Conservation (phyloP, 106 monocot genomes). For the Gastrodia elata region DNA sequence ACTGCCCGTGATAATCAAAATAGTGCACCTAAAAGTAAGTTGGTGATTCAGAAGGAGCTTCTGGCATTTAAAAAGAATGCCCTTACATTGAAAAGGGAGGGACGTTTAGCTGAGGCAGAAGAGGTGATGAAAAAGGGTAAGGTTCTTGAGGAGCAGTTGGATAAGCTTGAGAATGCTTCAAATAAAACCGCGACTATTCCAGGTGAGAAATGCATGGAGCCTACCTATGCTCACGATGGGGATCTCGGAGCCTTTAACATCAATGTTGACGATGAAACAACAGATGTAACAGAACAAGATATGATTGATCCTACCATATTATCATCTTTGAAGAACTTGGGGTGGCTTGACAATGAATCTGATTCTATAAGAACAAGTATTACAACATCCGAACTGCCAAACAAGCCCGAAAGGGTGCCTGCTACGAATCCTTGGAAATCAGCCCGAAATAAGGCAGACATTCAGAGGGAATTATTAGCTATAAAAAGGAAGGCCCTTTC, state of each 20-base stretch:
- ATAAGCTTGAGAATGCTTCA: conserved; percentile 52
- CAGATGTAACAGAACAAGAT: conserved; percentile 85
- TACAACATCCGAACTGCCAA: conserved; percentile 11
- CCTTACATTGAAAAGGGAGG: conserved; percentile 83
- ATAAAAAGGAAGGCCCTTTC: conserved; percentile 82
- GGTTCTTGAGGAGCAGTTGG: conserved; percentile 68
- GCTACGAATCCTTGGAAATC: conserved; percentile 13
- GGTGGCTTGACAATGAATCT: conserved; percentile 57
- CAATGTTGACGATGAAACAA: conserved; percentile 21
- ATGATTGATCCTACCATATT: conserved; percentile 74
- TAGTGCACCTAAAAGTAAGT: conserved; percentile 48
- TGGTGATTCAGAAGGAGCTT: conserved; percentile 77
- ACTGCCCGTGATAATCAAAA: conserved; percentile 8
- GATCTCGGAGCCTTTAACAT: conserved; percentile 17
- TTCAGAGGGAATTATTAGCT: conserved; percentile 69
- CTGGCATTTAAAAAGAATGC: conserved; percentile 88
- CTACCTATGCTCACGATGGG: conserved; percentile 9
- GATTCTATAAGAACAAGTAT: conserved; percentile 19
- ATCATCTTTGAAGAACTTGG: conserved; percentile 70
- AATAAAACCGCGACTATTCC: conserved; percentile 15
- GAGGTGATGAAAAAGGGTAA: conserved; percentile 84
- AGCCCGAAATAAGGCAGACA: conserved; percentile 42
- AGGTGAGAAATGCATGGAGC: conserved; percentile 16
- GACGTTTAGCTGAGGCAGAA: conserved; percentile 69
- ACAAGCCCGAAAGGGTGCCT: conserved; percentile 13